phyloP scores from a whole-genome alignment of 108 stramenopile genomes.

The Stephanodiscus minutulus region DNA sequence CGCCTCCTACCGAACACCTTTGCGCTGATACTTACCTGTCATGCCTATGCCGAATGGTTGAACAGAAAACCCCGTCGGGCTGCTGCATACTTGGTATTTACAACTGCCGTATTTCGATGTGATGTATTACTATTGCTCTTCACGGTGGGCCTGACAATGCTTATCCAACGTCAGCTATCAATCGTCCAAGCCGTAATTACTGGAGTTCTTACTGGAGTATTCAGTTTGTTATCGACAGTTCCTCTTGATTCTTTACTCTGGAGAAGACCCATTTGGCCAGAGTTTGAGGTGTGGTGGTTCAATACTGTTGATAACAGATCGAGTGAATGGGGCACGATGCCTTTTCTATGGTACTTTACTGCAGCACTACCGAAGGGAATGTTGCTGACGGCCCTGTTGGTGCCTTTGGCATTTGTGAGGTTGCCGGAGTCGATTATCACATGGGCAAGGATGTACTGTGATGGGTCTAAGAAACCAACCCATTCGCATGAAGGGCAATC shows the following conservation, averaged over 20 bases:
- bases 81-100: constrained; percentile 65
- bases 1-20: constrained; percentile 97
- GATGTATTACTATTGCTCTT: constrained; percentile 89
- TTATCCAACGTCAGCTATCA: constrained; percentile 59
- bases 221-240: constrained; percentile 70
- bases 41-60: constrained; percentile 79
- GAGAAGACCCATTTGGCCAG: constrained; percentile 94
- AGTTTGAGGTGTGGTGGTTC: constrained; percentile 95
- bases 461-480: neutral
- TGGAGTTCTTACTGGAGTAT: constrained; percentile 67
- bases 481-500: neutral
- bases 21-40: constrained; percentile 77
- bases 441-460: constrained; percentile 13
- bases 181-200: constrained; percentile 59
- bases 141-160: constrained; percentile 74
- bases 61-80: constrained; percentile 40
- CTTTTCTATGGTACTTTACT: constrained; percentile 93
- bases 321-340: constrained; percentile 92
- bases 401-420: constrained; percentile 69
- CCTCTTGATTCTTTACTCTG: constrained; percentile 91
- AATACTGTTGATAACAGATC: constrained; percentile 94
- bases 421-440: constrained; percentile 49
- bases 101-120: constrained; percentile 92
- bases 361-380: constrained; percentile 85
- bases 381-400: constrained; percentile 67